Conservation (phyloP, 139 green algal species). For the Edaphochlamys debaryana region DNA sequence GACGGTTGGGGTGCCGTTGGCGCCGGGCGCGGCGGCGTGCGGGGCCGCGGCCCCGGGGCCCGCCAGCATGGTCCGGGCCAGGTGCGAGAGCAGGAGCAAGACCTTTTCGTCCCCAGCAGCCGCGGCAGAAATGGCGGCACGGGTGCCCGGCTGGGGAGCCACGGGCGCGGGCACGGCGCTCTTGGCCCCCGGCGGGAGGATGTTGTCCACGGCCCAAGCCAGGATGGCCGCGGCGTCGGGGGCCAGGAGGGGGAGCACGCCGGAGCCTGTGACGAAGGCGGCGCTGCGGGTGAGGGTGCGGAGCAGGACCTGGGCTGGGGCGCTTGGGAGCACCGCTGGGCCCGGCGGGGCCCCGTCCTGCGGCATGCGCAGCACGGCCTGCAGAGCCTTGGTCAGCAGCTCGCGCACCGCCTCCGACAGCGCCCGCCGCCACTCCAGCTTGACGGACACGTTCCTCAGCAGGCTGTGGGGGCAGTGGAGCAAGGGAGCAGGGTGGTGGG, state of each 20-base stretch:
- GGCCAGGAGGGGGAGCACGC: constrained; percentile 32
- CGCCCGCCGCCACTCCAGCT: neutral
- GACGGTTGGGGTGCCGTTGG: neutral
- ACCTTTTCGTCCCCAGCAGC: constrained; percentile 18
- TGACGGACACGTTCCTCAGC: neutral
- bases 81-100: constrained; percentile 32
- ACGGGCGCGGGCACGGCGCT: too few species aligned
- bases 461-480: neutral
- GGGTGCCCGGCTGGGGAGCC: neutral
- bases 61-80: constrained; percentile 26
- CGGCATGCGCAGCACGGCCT: constrained; percentile 4
- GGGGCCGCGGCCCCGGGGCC: neutral
- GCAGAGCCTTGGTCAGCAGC: neutral
- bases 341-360: neutral
- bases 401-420: constrained; percentile 2
- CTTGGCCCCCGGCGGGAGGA: constrained; percentile 29
- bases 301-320: constrained; percentile 4
- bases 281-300: constrained; percentile 21
- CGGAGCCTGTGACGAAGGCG: neutral
- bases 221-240: constrained; percentile 16
- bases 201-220: constrained; percentile 13
- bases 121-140: neutral
- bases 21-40: neutral
- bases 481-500: too few species aligned
- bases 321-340: too few species aligned